Percentiles rank a stretch among this genome's conserved stretches.
These are phyloP conservation scores for Leccinum subatratum DNA, from an alignment of 1,284 basidiomycete species.

Conservation along the genomic window DNA sequence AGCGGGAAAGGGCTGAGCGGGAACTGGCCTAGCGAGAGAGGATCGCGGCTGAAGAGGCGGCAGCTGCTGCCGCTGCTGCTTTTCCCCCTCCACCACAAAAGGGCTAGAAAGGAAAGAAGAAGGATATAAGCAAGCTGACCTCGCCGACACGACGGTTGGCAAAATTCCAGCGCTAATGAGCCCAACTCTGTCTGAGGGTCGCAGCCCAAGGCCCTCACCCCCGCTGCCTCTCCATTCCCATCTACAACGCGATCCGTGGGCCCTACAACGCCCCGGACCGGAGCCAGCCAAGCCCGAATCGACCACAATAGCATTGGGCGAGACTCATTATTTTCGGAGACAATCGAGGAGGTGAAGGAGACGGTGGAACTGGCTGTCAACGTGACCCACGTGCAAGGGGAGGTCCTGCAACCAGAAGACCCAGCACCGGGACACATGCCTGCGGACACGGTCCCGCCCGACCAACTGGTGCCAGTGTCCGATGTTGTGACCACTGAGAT, in stretches of 20 bases:
- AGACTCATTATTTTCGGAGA: constrained; percentile 8
- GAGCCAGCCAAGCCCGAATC: constrained; percentile 13
- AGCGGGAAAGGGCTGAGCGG: too few relatives aligned
- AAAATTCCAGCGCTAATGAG: constrained; percentile 24
- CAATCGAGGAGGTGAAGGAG: neutral
- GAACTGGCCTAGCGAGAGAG: too few relatives aligned
- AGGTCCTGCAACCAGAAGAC: constrained; percentile 4
- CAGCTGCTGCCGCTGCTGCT: too few relatives aligned
- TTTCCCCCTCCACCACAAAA: too few relatives aligned
- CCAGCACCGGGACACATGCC: constrained; percentile 23
- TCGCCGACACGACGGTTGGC: constrained; percentile 16
- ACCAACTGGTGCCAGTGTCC: constrained; percentile 15
- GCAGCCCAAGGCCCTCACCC: constrained; percentile 29
- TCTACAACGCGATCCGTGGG: constrained; percentile 19
- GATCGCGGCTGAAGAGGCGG: too few relatives aligned
- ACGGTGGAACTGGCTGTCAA: constrained; percentile 13
- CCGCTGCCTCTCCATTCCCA: constrained; percentile 27
- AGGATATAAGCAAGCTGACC: too few relatives aligned
- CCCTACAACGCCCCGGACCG: constrained; percentile 20
- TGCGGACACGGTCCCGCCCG: constrained; percentile 25
- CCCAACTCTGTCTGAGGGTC: constrained; percentile 31
- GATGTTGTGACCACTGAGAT: neutral
- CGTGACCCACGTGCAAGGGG: constrained; percentile 5
- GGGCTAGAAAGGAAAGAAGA: too few relatives aligned
- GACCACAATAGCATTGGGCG: constrained; percentile 13